A percentile compares a stretch with the other conserved stretches of the same genome.
Conservation (phyloP, 192 early-diverging fungal genomes). For the Paraglomus brasilianum region DNA sequence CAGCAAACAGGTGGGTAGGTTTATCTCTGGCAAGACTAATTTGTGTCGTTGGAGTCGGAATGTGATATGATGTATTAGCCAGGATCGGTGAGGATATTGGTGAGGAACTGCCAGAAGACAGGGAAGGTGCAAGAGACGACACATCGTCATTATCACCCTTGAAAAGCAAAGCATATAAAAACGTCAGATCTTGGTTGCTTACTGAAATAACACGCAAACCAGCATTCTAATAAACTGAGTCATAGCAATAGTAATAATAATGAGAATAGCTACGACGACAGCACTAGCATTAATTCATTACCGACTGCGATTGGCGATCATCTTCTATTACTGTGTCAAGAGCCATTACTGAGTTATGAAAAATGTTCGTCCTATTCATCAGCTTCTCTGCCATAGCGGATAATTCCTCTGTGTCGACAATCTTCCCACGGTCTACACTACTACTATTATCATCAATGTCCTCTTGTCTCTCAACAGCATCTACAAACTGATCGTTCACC, state of each 20-base stretch:
- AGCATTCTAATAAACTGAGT: too few species aligned
- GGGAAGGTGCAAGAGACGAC: slow-evolving; percentile 7
- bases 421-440: not conserved
- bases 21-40: slow-evolving; percentile 11
- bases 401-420: not conserved
- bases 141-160: slow-evolving; percentile 15
- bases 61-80: not conserved
- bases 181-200: too few species aligned
- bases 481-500: slow-evolving; percentile 24
- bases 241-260: too few species aligned
- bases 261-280: too few species aligned
- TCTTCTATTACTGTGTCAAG: slow-evolving; percentile 4
- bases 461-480: slow-evolving; percentile 26
- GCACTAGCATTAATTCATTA: not conserved
- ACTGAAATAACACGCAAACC: too few species aligned
- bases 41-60: not conserved
- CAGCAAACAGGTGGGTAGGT: slow-evolving; percentile 34
- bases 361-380: slow-evolving; percentile 1
- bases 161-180: slow-evolving; percentile 1
- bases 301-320: not conserved
- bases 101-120: not conserved
- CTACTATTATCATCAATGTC: not conserved
- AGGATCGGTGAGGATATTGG: not conserved
- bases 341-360: not conserved
- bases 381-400: not conserved